Conservation (phyloP, 345 rosid species). For the Cardamine chenopodiifolia region DNA sequence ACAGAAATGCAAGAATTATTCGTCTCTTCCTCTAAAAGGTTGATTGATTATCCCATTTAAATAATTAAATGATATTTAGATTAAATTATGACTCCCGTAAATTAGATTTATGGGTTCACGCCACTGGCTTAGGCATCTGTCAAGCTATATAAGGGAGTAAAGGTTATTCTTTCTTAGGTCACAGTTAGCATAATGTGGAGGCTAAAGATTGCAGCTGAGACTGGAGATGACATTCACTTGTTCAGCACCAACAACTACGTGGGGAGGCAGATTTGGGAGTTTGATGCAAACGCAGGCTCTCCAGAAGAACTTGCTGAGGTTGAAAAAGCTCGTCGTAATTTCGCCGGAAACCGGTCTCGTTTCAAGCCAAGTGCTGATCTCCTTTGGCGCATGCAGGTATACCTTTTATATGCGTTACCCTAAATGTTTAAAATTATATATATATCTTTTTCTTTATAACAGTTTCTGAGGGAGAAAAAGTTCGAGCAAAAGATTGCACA, state of each 20-base stretch:
- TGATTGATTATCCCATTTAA: no score
- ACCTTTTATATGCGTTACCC: background rate
- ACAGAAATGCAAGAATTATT: no score
- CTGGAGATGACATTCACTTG: constrained; percentile 33
- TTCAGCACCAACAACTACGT: constrained; percentile 40
- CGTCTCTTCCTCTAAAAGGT: no score
- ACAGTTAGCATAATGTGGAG: background rate
- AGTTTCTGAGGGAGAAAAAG: background rate
- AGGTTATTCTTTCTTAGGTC: no score
- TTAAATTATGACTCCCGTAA: no score
- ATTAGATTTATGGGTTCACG: no score
- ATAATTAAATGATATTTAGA: no score
- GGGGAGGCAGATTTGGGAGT: constrained; percentile 34
- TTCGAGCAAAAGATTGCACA: background rate
- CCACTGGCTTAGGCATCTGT: no score
- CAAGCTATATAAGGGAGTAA: no score
- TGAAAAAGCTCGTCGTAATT: constrained; percentile 42
- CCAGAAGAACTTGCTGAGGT: constrained; percentile 42
- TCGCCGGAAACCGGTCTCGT: background rate
- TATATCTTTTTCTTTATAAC: no score
- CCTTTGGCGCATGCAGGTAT: constrained; percentile 13
- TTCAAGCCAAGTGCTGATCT: constrained; percentile 1
- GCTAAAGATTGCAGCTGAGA: constrained; percentile 28
- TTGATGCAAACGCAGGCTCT: constrained; percentile 35
- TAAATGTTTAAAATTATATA: no score